Conservation (phyloP, 2,329 filamentous ascomycete species). For the Ceratocystis colombiana region DNA sequence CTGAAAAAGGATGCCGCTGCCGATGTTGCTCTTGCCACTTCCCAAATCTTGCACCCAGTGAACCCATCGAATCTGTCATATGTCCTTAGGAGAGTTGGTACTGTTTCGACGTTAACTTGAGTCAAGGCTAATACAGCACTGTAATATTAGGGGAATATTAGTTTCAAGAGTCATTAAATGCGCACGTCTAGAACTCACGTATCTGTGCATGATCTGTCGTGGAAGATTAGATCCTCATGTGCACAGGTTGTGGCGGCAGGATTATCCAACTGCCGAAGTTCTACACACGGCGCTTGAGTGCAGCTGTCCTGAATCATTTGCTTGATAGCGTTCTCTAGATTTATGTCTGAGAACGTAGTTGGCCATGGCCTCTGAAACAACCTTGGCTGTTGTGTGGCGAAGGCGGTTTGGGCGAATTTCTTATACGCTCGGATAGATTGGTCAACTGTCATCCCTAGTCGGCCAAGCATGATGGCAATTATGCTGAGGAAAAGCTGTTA, state of each 20-base stretch:
- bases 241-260: not conserved
- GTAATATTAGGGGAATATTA: not conserved
- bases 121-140: not conserved
- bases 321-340: not conserved
- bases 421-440: not conserved
- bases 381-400: not conserved
- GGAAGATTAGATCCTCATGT: not conserved
- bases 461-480: not conserved
- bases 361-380: not conserved
- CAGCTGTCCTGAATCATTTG: not conserved
- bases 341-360: not conserved
- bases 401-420: not conserved
- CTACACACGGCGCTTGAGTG: not conserved
- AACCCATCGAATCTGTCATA: constrained; percentile 28
- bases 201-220: not conserved
- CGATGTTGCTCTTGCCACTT: constrained; percentile 31
- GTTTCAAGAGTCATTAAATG: not conserved
- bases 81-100: constrained; percentile 29
- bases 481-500: not conserved
- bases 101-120: constrained; percentile 22
- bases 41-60: constrained; percentile 30
- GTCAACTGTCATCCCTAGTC: not conserved
- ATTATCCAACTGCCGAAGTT: not conserved
- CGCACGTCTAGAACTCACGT: not conserved
- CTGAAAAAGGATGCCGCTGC: constrained; percentile 31